Evolutionary conservation across 768 basidiomycete species (phyloP), one percentile per base, ranked within the genome.

Genomic region (Xerocomus brunneocitrinus): DNA sequence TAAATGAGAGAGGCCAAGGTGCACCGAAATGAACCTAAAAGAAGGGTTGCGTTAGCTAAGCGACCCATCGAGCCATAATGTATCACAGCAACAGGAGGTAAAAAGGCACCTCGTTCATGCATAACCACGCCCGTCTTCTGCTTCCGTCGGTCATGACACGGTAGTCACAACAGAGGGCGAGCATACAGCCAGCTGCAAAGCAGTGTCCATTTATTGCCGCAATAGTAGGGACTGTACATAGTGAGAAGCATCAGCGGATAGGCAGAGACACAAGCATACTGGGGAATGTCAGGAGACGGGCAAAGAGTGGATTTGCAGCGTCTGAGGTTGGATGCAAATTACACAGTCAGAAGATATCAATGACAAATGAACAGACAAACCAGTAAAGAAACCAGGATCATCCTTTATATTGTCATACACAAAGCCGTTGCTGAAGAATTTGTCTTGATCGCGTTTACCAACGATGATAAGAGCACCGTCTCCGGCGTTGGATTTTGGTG

Each of bases 351-450:
- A 39, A 36, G 14, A 36, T 16, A 34, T 41, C 35, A 45, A 42
- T 39, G 9, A 55, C 4, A 43, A 5, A 27, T 28, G 7, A 0
- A 2, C 27, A n/a, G 19, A 65, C 75, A 53, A 61, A 88, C 89
- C 58, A n/a, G 77, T 75, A 67, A 89, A 84, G 72, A 88, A 91
- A 54, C 75, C 76, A 9, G 78, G 75, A 57, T 89, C 76, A 30
- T 71, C 67, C 30, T 73, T 64, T 7, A 79, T 71, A 36, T 73
- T 79, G 4, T 73, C 75, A 56, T 80, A 85, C 63, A 87, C 82
- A 56, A 92, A 79, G 1, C 89, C 90, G 59, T 91, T 92, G 70
- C 87, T 89, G 69, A 93, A 93, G 76, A 91, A 93, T 69, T 91
- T 93, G 68, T 91, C 82, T 67, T 93, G 90, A 55, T 78, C 76